These are phyloP conservation scores for Melastoma candidum DNA, from an alignment of 441 rosid genomes.

Conservation along the genomic window DNA sequence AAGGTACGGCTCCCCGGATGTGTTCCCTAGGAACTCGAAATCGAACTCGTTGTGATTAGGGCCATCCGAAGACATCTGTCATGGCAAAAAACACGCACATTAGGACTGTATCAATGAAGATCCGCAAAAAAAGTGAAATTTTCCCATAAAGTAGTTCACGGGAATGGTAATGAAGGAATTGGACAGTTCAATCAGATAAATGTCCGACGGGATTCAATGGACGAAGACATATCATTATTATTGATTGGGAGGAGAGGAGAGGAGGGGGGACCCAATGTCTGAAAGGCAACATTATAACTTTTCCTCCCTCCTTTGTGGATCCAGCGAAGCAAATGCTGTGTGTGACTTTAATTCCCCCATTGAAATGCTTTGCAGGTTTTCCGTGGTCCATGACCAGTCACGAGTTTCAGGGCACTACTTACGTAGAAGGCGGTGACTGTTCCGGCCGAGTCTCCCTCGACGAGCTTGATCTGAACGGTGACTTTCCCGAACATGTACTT, in stretches of 20 bases:
- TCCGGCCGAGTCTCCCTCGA: slow-evolving; percentile 75
- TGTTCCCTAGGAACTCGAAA: slow-evolving; percentile 89
- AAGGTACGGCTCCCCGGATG: slow-evolving; percentile 78
- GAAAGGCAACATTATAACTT: slow-evolving; percentile 14
- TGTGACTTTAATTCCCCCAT: background rate
- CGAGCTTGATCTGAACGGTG: slow-evolving; percentile 78
- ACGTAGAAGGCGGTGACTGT: slow-evolving; percentile 92
- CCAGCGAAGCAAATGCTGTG: too few species aligned
- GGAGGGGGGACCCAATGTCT: slow-evolving; percentile 12
- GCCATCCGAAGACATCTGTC: slow-evolving; percentile 96
- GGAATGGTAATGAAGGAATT: slow-evolving; percentile 1
- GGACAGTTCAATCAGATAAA: background rate
- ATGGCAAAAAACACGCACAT: background rate
- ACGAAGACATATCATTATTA: background rate
- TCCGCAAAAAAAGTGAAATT: background rate
- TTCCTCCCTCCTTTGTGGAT: background rate
- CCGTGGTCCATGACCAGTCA: too few species aligned
- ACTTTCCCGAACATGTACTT: slow-evolving; percentile 89
- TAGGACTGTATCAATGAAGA: background rate
- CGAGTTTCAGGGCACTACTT: slow-evolving; percentile 10
- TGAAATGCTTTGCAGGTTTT: background rate
- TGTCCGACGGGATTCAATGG: slow-evolving; percentile 6
- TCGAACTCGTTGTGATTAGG: slow-evolving; percentile 88
- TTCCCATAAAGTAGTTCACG: slow-evolving; percentile 9
- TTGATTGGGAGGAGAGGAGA: too few species aligned